phyloP scores from a whole-genome alignment of 2,329 filamentous ascomycete genomes.

The Myriangium duriaei region DNA sequence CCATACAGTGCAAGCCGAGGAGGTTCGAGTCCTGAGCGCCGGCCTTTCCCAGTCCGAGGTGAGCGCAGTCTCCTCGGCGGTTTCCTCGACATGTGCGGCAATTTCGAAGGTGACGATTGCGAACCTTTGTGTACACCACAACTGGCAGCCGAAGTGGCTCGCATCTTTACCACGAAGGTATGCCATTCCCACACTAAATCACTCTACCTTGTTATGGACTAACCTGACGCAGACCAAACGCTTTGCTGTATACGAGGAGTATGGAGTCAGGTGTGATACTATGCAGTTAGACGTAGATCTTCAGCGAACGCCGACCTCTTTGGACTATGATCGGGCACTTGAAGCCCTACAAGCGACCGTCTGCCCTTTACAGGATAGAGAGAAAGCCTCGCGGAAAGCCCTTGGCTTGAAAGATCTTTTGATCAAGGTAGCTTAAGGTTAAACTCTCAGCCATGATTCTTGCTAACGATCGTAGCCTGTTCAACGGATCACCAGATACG shows the following conservation, averaged over 20 bases:
- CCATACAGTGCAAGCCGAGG: not conserved
- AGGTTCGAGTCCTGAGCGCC: constrained; percentile 14
- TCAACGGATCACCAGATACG: constrained; percentile 84
- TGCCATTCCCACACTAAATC: too few species aligned
- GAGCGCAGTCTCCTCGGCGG: constrained; percentile 35
- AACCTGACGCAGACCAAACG: constrained; percentile 51
- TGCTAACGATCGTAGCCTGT: constrained; percentile 79
- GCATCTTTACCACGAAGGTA: constrained; percentile 42
- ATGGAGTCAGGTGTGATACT: constrained; percentile 77
- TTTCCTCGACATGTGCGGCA: constrained; percentile 34
- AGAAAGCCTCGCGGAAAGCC: constrained; percentile 56
- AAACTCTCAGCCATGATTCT: constrained; percentile 13
- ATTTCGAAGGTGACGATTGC: constrained; percentile 25
- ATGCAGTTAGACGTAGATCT: constrained; percentile 67
- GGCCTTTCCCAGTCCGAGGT: constrained; percentile 19
- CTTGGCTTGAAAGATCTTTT: constrained; percentile 75
- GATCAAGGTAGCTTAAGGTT: too few species aligned
- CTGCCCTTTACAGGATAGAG: constrained; percentile 53
- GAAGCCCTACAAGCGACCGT: constrained; percentile 70
- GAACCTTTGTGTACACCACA: constrained; percentile 37
- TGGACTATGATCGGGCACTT: constrained; percentile 69
- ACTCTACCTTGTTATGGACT: too few species aligned
- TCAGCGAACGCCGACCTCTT: constrained; percentile 60
- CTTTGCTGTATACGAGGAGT: constrained; percentile 84
- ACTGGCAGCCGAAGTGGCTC: constrained; percentile 42